Evolutionary conservation across 345 rosid species (phyloP), one percentile per base, ranked within the genome.

Genomic region (Kernera saxatilis): DNA sequence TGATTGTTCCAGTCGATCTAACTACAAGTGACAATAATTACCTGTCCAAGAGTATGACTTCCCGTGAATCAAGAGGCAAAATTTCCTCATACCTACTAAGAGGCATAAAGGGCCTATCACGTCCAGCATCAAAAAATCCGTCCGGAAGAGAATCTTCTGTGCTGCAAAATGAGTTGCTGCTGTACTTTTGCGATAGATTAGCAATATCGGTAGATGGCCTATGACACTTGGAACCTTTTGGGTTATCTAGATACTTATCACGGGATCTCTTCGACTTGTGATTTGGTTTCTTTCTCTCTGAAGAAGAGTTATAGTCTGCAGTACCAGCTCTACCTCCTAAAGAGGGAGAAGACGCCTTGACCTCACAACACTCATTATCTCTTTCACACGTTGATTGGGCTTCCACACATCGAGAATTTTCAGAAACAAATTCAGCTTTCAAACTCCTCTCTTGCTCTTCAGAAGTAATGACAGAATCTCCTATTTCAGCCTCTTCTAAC

Each of bases 121-220:
- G 98, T 33, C 99, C 99, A 4, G 96, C 98, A 82, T 94, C 99
- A 82, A 87, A 94, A 80, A 94, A 94, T 9, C 99, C 99, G 55
- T 94, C 98, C 22, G 91, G 87, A 50, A 94, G 80, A 50, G 21
- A 73, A 76, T 94, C 99, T 64, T 87, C 89, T 58, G 73, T 52
- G 74, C 97, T 79, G 75, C 97, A 91, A 55, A 89, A 88, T 48
- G 99, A 94, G 49, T 65, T 64, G 54, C 66, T 78, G 69, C 84
- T 89, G 67, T 94, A 94, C 73, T 94, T 88, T 33, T 52, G 64
- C 5, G 97, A 88, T 56, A 84, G 10, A 76, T 40, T 57, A 58
- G 56, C 70, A 69, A 81, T 69, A 69, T 84, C 84, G 60, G 78
- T 85, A 18, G 73, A 66, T 21, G 90, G 84, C 80, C 79, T 84